phyloP scores from a whole-genome alignment of 108 stramenopile species.

The Skeletonema tropicum region DNA sequence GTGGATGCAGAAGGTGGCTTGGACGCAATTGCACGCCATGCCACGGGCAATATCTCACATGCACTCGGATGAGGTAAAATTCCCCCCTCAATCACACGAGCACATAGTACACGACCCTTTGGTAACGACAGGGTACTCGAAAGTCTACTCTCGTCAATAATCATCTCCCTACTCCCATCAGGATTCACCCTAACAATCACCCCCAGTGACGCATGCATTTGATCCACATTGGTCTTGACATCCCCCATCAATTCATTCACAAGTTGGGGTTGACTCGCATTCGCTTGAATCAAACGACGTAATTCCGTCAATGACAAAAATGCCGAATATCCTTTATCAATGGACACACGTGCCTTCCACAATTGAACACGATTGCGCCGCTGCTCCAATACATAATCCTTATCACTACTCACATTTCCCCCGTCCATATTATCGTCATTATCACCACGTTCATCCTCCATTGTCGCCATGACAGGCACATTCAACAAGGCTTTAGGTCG shows the following conservation, averaged over 20 bases:
- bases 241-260: slow-evolving; percentile 59
- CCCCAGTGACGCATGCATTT: slow-evolving; percentile 75
- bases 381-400: slow-evolving; percentile 38
- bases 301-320: slow-evolving; percentile 70
- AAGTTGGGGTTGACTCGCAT: slow-evolving; percentile 42
- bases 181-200: slow-evolving; percentile 31
- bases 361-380: slow-evolving; percentile 52
- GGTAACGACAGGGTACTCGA: slow-evolving; percentile 55
- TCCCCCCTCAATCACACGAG: slow-evolving; percentile 76
- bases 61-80: slow-evolving; percentile 77
- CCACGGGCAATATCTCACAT: slow-evolving; percentile 60
- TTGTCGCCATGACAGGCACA: slow-evolving; percentile 46
- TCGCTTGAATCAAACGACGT: slow-evolving; percentile 54
- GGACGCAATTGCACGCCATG: slow-evolving; percentile 44
- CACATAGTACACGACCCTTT: slow-evolving; percentile 74
- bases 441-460: slow-evolving; percentile 6
- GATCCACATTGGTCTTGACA: slow-evolving; percentile 68
- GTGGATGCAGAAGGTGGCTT: slow-evolving; percentile 15
- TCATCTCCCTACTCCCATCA: slow-evolving; percentile 27
- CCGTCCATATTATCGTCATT: slow-evolving; percentile 10
- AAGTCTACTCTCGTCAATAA: slow-evolving; percentile 34
- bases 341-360: slow-evolving; percentile 85
- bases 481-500: slow-evolving; percentile 82
- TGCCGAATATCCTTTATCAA: slow-evolving; percentile 84
- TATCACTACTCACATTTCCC: slow-evolving; percentile 48